Evolutionary conservation across 805 yeast genomes (phyloP).

Genomic region (Metschnikowia noctiluminum): DNA sequence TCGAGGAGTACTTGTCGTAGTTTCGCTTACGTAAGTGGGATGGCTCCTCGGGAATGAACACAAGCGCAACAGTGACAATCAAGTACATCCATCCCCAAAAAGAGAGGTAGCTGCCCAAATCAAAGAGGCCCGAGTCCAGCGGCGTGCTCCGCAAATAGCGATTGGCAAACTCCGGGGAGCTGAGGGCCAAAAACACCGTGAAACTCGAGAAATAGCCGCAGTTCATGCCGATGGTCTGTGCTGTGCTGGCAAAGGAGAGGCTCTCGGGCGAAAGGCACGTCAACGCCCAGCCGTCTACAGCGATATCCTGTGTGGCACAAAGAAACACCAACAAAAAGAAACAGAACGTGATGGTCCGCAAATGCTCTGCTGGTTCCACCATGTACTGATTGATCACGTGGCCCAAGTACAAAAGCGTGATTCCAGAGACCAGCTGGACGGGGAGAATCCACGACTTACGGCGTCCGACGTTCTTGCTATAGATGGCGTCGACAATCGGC

Average conservation of each 20-base stretch:
- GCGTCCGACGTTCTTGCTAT: conserved; percentile 65
- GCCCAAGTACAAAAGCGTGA: conserved; percentile 67
- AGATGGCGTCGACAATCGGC: conserved; percentile 90
- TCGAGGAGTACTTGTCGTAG: conserved; percentile 27
- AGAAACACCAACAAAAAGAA: conserved; percentile 79
- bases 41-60: conserved; percentile 72
- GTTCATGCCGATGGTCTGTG: conserved; percentile 93
- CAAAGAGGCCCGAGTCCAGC: conserved; percentile 58
- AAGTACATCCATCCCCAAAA: conserved; percentile 77
- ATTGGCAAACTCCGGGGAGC: conserved; percentile 90
- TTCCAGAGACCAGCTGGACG: conserved; percentile 76
- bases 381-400: conserved; percentile 45
- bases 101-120: conserved; percentile 70
- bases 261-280: conserved; percentile 77
- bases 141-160: conserved; percentile 69
- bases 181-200: conserved; percentile 86
- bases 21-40: conserved; percentile 38
- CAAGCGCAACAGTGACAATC: conserved; percentile 58
- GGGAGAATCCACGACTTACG: conserved; percentile 95
- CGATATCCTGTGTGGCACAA: conserved; percentile 97
- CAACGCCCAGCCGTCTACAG: conserved; percentile 98
- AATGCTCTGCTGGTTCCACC: conserved; percentile 46
- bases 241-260: conserved; percentile 90
- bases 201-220: conserved; percentile 89
- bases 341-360: conserved; percentile 57